These are phyloP conservation scores for Harrya chromipes DNA, from an alignment of 768 basidiomycete species.

Conservation along the genomic window DNA sequence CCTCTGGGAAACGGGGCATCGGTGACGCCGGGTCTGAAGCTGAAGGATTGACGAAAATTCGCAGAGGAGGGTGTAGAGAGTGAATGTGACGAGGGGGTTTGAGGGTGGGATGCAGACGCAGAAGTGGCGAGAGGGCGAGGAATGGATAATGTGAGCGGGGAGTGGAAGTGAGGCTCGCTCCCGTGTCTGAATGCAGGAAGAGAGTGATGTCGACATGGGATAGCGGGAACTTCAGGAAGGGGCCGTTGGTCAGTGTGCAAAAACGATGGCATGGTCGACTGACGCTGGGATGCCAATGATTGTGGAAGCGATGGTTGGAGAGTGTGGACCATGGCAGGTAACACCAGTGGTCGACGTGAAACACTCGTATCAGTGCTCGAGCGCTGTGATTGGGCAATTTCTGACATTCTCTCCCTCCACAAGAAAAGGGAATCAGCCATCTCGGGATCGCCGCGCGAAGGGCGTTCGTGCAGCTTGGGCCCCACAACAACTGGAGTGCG, in stretches of 20 bases:
- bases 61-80: slow-evolving; percentile 2
- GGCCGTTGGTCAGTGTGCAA: background rate
- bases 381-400: background rate
- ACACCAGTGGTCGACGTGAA: slow-evolving; percentile 2
- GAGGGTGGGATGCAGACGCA: background rate
- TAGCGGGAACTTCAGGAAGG: background rate
- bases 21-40: background rate
- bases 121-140: background rate
- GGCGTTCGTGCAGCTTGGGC: background rate
- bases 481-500: slow-evolving; percentile 22
- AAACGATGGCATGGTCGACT: slow-evolving; percentile 3
- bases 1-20: background rate
- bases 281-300: background rate
- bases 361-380: background rate
- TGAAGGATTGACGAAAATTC: background rate
- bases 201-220: slow-evolving; percentile 18
- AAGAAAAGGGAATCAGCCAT: slow-evolving; percentile 6
- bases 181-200: slow-evolving; percentile 22
- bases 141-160: slow-evolving; percentile 2
- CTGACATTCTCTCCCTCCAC: slow-evolving; percentile 6
- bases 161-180: background rate
- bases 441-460: slow-evolving; percentile 19
- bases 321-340: slow-evolving; percentile 11
- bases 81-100: slow-evolving; percentile 7
- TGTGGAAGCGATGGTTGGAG: slow-evolving; percentile 3